A percentile compares a stretch with the other conserved stretches of the same genome.
These are phyloP conservation scores for Metschnikowia shivogae DNA, from an alignment of 805 yeast species.

Conservation along the genomic window DNA sequence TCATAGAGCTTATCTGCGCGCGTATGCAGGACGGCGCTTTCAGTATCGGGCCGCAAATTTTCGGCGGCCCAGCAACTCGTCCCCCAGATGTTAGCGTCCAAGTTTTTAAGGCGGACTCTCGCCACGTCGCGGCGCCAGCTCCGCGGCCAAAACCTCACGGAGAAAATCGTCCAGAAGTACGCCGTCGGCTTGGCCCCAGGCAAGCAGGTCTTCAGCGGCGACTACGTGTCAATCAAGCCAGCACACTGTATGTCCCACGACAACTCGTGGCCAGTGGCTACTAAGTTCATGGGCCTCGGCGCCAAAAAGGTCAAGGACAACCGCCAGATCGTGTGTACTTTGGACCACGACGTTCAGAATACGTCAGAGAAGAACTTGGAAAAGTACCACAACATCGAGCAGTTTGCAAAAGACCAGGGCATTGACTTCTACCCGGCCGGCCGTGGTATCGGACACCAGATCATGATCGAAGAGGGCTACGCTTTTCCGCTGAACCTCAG, in stretches of 20 bases:
- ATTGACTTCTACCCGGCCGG: conserved; percentile 98
- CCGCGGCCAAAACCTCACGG: conserved; percentile 81
- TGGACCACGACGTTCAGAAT: conserved; percentile 98
- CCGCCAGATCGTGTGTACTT: conserved; percentile 89
- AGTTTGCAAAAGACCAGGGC: conserved; percentile 85
- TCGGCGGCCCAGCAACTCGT: conserved; percentile 1
- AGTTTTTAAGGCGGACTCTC: conserved; percentile 11
- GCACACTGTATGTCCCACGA: conserved; percentile 99
- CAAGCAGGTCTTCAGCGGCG: conserved; percentile 81
- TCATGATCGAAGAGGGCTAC: conserved; percentile 98
- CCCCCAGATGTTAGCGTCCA: conserved; percentile 7
- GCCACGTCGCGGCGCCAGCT: conserved; percentile 15
- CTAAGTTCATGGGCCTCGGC: conserved; percentile 92
- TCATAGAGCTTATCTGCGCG: conserved; percentile 17
- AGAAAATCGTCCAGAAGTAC: conserved; percentile 89
- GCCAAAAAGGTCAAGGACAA: conserved; percentile 79
- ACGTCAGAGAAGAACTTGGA: conserved; percentile 81
- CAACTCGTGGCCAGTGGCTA: conserved; percentile 98
- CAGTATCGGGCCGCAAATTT: conserved; percentile 3
- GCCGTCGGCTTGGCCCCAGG: conserved; percentile 81
- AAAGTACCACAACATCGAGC: conserved; percentile 83
- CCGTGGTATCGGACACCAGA: conserved; percentile 98
- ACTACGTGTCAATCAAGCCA: conserved; percentile 90
- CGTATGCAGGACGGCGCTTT: conserved; percentile 5
- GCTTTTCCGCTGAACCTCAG: conserved; percentile 92